Evolutionary conservation across 1,139 yeast genomes (phyloP), one percentile per base, ranked within the genome.

Genomic region (Candida labiduridarum): DNA sequence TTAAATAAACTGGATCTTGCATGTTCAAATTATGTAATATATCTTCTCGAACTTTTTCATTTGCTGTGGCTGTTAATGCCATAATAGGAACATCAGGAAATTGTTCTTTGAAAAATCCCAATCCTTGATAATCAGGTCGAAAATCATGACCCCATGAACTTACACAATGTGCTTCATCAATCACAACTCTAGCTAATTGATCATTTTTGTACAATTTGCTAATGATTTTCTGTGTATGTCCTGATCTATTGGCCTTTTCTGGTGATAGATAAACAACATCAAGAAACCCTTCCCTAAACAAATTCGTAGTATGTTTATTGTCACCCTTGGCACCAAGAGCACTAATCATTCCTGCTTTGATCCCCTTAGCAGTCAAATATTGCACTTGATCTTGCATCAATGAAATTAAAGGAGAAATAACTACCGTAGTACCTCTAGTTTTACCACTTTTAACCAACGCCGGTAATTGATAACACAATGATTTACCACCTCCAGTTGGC

Each of bases 401-500:
- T 0, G 99, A 92, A 44, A 95, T 90, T 57, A 95, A 79, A 0
- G 99, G 99, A 0, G 98, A 92, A 4, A 95, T 83, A 6, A 95
- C 99, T 40, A 95, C 82, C 0, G 99, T 91, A 0, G 95, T 86
- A 12, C 98, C 98, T 15, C 69, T 72, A 0, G 96, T 87, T 33
- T 69, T 75, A 0, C 97, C 98, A 0, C 85, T 74, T 46, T 78
- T 76, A 1, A 94, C 84, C 46, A 94, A 72, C 0, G 99, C 97
- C 0, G 99, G 99, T 16, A 95, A 72, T 67, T 95, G 99, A 66
- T 92, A 95, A 64, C 99, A 95, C 41, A 95, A 72, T 0, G 98
- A 92, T 66, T 95, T 95, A 47, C 99, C 99, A 47, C 99, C 99
- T 42, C 99, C 99, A 0, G 99, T 95, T 0, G 99, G 99, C 97